Conservation (phyloP, 805 yeast genomes). For the Cyberlindnera suaveolens region DNA sequence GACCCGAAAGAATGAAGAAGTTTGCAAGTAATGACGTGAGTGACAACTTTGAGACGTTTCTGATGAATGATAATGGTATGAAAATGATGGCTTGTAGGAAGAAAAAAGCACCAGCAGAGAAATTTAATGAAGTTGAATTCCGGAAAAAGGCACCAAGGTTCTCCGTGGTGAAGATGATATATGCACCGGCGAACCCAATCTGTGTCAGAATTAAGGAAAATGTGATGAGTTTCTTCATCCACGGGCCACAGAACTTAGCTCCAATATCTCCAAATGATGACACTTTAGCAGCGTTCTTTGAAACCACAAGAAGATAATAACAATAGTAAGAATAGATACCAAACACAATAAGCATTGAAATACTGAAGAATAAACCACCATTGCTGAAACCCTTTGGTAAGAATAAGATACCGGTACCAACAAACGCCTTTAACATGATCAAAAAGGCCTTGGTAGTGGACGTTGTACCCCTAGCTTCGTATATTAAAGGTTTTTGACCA, state of each 20-base stretch:
- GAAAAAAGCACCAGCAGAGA: conserved; percentile 42
- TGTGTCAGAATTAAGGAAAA: conserved; percentile 64
- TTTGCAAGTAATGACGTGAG: conserved; percentile 69
- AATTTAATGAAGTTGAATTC: conserved; percentile 39
- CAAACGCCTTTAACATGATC: conserved; percentile 63
- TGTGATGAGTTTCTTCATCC: conserved; percentile 59
- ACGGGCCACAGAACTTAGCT: conserved; percentile 49
- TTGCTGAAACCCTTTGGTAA: conserved; percentile 64
- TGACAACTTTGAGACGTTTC: conserved; percentile 73
- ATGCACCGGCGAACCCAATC: conserved; percentile 76
- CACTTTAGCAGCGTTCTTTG: conserved; percentile 55
- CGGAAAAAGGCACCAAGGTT: conserved; percentile 57
- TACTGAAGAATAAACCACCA: conserved; percentile 65
- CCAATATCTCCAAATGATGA: conserved; percentile 82
- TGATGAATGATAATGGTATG: conserved; percentile 62
- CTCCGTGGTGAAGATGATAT: conserved; percentile 72
- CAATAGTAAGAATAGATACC: conserved; percentile 76
- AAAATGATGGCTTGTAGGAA: conserved; percentile 49
- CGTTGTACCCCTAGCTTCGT: conserved; percentile 53
- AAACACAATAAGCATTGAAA: conserved; percentile 45
- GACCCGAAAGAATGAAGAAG: conserved; percentile 58
- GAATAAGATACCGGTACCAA: conserved; percentile 72
- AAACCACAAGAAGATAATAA: conserved; percentile 53
- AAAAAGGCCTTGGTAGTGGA: conserved; percentile 69
- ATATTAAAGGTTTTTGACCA: conserved; percentile 6